Base-by-base conservation (phyloP, 495 filamentous ascomycete genomes). In the Xylaria nigripes region DNA sequence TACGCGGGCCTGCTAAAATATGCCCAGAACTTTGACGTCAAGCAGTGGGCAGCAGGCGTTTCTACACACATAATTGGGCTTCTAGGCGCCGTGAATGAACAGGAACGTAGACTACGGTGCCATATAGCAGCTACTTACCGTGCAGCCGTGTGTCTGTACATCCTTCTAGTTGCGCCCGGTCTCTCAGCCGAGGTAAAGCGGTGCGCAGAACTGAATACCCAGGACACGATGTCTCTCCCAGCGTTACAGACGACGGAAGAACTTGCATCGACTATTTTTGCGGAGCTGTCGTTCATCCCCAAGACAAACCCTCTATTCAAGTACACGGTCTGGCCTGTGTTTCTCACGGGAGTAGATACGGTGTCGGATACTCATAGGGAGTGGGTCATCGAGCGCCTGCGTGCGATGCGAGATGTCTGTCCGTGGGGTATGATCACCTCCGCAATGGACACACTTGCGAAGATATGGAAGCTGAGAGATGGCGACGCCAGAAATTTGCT, bases 311-410 rank as follows among this genome's bases (percentile, higher is more conserved):
- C 69, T 0, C 56, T 77, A 15, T 74, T 81, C 60, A 84, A 83
- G 48, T 81, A 74, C 16, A 74, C 76, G 0, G 68, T 79, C 0
- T 83, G 79, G 80, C 78, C 81, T 0, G 76, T 80, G 1, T 81
- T 81, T 42, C 66, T 83, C 34, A 76, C 75, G 0, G 80, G 78
- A 1, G 63, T 81, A 3, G 79, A 82, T 30, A 67, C 71, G 5
- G 60, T 70, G 41, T 62, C 70, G 8, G 36, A 55, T 6, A 42
- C 40, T 1, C 61, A 61, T 32, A 57, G 74, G 16, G 42, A 41
- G 1, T 73, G 71, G 72, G 68, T 68, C n/a, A 41, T 66, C 25
- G 62, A 69, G 24, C 65, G 72, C 12, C 59, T 77, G 30, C 45
- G 58, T 13, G 65, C 67, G 3, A 63, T 76, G 48, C 67, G 64